A percentile compares a stretch with the other conserved stretches of the same genome.
These are phyloP conservation scores for Amanita muscaria DNA, from an alignment of 768 basidiomycete genomes.

Conservation along the genomic window DNA sequence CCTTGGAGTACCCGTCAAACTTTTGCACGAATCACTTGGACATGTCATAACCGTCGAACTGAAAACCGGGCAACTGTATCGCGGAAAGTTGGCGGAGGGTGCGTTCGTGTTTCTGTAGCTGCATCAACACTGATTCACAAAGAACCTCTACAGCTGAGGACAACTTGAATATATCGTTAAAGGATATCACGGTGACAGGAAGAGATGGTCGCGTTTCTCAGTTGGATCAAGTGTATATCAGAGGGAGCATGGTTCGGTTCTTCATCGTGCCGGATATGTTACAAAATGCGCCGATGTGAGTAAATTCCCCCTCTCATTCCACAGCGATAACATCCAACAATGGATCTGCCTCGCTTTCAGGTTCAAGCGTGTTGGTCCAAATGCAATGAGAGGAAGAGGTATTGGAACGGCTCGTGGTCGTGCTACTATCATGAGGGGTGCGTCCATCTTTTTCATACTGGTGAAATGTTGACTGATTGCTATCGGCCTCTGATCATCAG, in stretches of 20 bases:
- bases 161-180: constrained; percentile 92
- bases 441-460: constrained; percentile 19
- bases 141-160: constrained; percentile 69
- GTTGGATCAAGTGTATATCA: constrained; percentile 97
- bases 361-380: constrained; percentile 98
- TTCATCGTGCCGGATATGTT: constrained; percentile 99
- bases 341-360: no score
- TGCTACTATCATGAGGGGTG: constrained; percentile 97
- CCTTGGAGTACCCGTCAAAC: constrained; percentile 92
- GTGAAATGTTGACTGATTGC: background rate
- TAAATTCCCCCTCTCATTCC: constrained; percentile 13
- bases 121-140: constrained; percentile 8
- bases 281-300: constrained; percentile 97
- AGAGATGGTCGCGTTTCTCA: constrained; percentile 98
- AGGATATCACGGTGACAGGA: constrained; percentile 95
- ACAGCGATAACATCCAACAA: no score
- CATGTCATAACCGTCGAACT: constrained; percentile 97
- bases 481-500: constrained; percentile 29
- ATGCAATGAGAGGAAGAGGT: constrained; percentile 97
- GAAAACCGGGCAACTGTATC: constrained; percentile 94
- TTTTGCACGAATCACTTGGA: constrained; percentile 92
- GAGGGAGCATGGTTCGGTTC: constrained; percentile 96
- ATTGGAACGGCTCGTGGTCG: constrained; percentile 98
- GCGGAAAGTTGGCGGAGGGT: constrained; percentile 98
- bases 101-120: constrained; percentile 17